Conservation (phyloP, 805 yeast genomes). For the Metschnikowia hibisci region DNA sequence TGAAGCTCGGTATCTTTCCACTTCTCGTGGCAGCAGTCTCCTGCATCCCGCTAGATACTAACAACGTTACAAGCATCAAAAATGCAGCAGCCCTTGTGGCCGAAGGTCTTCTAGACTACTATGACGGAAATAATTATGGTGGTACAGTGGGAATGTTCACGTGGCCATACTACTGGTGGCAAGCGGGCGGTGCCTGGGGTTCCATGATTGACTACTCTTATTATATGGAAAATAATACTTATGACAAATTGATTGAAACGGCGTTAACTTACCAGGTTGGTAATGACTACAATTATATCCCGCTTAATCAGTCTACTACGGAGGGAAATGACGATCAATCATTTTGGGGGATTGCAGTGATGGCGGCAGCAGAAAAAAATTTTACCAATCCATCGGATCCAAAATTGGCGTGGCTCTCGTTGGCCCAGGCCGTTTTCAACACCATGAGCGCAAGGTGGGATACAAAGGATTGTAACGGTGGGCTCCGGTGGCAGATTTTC, state of each 20-base stretch:
- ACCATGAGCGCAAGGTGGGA: constrained; percentile 94
- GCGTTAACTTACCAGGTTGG: constrained; percentile 69
- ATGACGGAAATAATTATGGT: constrained; percentile 63
- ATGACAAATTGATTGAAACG: constrained; percentile 50
- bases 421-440: constrained; percentile 87
- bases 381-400: constrained; percentile 70
- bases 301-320: constrained; percentile 80
- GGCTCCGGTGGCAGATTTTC: constrained; percentile 94
- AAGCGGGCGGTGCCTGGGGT: constrained; percentile 96
- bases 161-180: constrained; percentile 97
- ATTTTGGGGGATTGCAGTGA: constrained; percentile 92
- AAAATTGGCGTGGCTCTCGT: constrained; percentile 60
- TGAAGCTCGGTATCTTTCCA: constrained; percentile 6
- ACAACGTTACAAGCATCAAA: constrained; percentile 43
- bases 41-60: constrained; percentile 36
- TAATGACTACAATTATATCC: constrained; percentile 71
- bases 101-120: constrained; percentile 77
- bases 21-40: constrained; percentile 12
- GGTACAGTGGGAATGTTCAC: constrained; percentile 84
- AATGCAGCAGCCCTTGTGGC: constrained; percentile 59
- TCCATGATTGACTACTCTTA: constrained; percentile 74
- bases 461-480: constrained; percentile 67
- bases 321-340: constrained; percentile 99
- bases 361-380: constrained; percentile 88
- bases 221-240: constrained; percentile 67